A percentile compares a stretch with the other conserved stretches of the same genome.
Evolutionary conservation across 2,329 filamentous ascomycete genomes (phyloP).

Genomic region (Verticillium albo-atrum): DNA sequence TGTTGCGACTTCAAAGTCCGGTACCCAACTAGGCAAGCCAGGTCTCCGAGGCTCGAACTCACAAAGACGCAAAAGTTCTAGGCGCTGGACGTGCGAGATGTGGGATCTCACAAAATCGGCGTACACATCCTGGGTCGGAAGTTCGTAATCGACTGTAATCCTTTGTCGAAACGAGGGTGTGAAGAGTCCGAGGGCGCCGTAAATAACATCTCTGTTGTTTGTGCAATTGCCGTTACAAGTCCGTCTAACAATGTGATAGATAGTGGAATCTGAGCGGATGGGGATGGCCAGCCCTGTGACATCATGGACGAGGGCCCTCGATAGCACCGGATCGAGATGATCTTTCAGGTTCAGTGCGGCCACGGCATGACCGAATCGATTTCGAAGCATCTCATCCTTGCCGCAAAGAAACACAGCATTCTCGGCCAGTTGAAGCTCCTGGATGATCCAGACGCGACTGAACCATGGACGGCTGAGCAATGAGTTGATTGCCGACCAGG

Average conservation of each 20-base stretch:
- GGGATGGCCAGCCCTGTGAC: background rate
- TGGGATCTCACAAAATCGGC: background rate
- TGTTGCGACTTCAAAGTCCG: background rate
- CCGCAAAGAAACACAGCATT: conserved; percentile 2
- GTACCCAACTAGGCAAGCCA: background rate
- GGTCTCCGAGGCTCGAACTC: background rate
- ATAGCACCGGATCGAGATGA: background rate
- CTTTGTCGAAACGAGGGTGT: background rate
- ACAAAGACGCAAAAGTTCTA: background rate
- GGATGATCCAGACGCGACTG: conserved; percentile 4
- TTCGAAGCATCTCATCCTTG: background rate
- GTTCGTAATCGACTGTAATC: background rate
- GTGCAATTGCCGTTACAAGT: background rate
- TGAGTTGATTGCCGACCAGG: background rate
- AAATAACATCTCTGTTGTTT: background rate
- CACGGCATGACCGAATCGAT: background rate
- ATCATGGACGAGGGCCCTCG: background rate
- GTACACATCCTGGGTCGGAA: background rate
- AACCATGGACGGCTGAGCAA: conserved; percentile 3
- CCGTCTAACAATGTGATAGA: background rate
- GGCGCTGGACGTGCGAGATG: background rate
- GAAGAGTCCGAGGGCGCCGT: background rate
- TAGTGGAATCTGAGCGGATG: background rate
- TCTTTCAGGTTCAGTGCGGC: background rate
- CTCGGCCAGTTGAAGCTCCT: background rate